These are phyloP conservation scores for Metschnikowia cubensis DNA, from an alignment of 805 yeast species.

Conservation along the genomic window DNA sequence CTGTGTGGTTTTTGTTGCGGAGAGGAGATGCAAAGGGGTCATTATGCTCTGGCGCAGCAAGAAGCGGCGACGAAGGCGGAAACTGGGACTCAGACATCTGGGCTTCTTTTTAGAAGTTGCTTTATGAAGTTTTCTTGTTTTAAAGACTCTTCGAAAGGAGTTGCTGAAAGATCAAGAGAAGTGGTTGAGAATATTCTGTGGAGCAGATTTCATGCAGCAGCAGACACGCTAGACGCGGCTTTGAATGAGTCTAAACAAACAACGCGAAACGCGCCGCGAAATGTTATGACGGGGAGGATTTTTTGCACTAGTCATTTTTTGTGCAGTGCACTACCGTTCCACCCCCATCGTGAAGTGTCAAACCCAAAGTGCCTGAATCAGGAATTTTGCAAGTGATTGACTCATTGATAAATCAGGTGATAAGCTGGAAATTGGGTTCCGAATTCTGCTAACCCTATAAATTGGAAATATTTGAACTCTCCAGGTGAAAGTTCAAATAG, in stretches of 20 bases:
- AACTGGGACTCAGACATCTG: conserved; percentile 31
- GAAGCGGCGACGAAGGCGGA: conserved; percentile 53
- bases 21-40: conserved; percentile 12
- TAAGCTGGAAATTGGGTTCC: too few species aligned
- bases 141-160: neutral
- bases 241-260: conserved; percentile 4
- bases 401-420: too few species aligned
- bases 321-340: too few species aligned
- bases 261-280: conserved; percentile 7
- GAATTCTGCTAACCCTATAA: too few species aligned
- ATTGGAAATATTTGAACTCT: too few species aligned
- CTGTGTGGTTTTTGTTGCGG: conserved; percentile 1
- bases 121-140: neutral
- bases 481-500: too few species aligned
- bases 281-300: too few species aligned
- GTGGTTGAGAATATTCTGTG: neutral
- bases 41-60: conserved; percentile 23
- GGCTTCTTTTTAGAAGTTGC: neutral
- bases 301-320: too few species aligned
- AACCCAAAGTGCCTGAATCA: too few species aligned
- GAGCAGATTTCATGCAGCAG: neutral
- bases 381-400: too few species aligned
- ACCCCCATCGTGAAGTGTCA: too few species aligned
- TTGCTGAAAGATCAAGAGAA: neutral
- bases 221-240: conserved; percentile 3